Conservation (phyloP, 2,329 filamentous ascomycete species). For the Madurella fahalii region DNA sequence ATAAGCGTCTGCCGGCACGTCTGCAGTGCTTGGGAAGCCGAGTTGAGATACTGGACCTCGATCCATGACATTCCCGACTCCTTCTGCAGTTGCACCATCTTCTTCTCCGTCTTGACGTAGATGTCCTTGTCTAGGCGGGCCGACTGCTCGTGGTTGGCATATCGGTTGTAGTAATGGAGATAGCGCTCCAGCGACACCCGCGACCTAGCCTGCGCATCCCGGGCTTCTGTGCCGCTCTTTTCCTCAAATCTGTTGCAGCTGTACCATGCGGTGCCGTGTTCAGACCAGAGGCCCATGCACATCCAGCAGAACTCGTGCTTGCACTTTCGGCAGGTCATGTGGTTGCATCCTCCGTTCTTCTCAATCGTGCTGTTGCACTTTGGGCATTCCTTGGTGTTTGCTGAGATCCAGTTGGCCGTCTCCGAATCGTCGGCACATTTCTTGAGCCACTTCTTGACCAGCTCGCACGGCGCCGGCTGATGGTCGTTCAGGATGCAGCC, state of each 20-base stretch:
- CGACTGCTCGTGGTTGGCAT: slow-evolving; percentile 97
- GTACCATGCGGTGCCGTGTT: slow-evolving; percentile 99
- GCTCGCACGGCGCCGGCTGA: slow-evolving; percentile 82
- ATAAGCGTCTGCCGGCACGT: slow-evolving; percentile 97
- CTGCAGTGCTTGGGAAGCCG: slow-evolving; percentile 88
- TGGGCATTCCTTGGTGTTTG: slow-evolving; percentile 97
- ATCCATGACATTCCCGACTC: slow-evolving; percentile 98
- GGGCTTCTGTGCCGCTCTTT: slow-evolving; percentile 85
- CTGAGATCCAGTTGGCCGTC: slow-evolving; percentile 98
- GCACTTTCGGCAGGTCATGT: slow-evolving; percentile 96
- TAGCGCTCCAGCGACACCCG: slow-evolving; percentile 92
- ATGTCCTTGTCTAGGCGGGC: slow-evolving; percentile 96
- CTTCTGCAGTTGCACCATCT: slow-evolving; percentile 95
- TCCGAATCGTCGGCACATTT: slow-evolving; percentile 98
- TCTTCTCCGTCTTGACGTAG: slow-evolving; percentile 94
- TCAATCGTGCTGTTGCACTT: slow-evolving; percentile 96
- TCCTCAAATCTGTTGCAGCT: slow-evolving; percentile 98
- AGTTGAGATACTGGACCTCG: slow-evolving; percentile 94
- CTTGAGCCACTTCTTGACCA: slow-evolving; percentile 95
- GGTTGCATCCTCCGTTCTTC: slow-evolving; percentile 97
- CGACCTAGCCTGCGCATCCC: slow-evolving; percentile 87
- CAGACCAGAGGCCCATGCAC: slow-evolving; percentile 98
- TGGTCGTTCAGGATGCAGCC: slow-evolving; percentile 88
- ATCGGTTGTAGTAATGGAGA: slow-evolving; percentile 97
- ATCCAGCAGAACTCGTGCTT: slow-evolving; percentile 99